Evolutionary conservation across 495 filamentous ascomycete species (phyloP), one percentile per base, ranked within the genome.

Genomic region (Talaromyces nanjingensis): DNA sequence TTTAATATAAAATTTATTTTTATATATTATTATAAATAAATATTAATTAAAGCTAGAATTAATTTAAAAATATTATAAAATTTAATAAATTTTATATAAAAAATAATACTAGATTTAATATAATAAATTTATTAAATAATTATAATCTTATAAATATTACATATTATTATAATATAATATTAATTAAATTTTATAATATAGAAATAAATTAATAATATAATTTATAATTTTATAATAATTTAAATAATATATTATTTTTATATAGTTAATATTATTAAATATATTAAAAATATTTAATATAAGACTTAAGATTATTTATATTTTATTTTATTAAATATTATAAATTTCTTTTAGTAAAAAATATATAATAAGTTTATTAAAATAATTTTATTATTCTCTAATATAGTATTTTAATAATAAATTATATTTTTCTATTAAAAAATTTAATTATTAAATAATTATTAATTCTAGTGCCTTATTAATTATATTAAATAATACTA

Each of bases 401-500:
- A 27, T 12, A 62, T 47, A 33, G 49, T 52, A 33, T 18, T 53
- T 60, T 4, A 39, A 29, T 55, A 65, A n/a, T 45, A 61, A 27
- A 27, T 53, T 62, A 62, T 49, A 59, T 6, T 61, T 60, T n/a
- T 60, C 25, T 64, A 37, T 60, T 65, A 59, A 58, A 59, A 3
- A 31, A 59, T 59, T 25, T 59, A 63, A 63, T 59, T 59, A 42
- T 47, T 63, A 25, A 37, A 59, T 61, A 39, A 42, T 29, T 63
- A 63, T 60, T 58, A 4, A 60, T 56, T 56, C 20, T 56, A 22
- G 61, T 33, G 39, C 1, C 3, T 24, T 61, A 61, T 29, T 29
- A 53, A 63, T 63, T 63, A 29, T 29, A 66, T 58, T 56, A 39
- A 67, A 64, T 58, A 18, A 55, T 64, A 20, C n/a, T 25, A 37